A percentile compares a stretch with the other conserved stretches of the same genome.
Conservation (phyloP, 2,329 filamentous ascomycete genomes). For the Pseudonectria buxi region DNA sequence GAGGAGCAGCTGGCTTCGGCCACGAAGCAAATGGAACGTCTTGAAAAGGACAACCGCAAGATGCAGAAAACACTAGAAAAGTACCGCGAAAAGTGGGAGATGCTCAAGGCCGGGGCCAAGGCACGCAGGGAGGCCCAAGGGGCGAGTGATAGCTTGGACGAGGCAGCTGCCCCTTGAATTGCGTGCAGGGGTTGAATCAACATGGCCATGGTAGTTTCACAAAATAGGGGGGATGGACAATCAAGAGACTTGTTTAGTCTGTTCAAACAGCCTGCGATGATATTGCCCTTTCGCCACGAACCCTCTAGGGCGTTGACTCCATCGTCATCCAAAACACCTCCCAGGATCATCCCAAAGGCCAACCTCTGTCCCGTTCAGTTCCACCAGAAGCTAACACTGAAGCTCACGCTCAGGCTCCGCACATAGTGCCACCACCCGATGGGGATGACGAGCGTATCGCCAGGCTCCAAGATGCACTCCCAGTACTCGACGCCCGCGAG, state of each 20-base stretch:
- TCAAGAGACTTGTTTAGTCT: neutral
- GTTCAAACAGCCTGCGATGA: too few species aligned
- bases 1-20: conserved; percentile 58
- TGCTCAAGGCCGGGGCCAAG: conserved; percentile 55
- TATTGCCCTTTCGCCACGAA: too few species aligned
- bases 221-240: neutral
- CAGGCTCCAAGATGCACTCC: conserved; percentile 72
- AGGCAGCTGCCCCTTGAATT: conserved; percentile 15
- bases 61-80: conserved; percentile 50
- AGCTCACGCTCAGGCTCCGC: conserved; percentile 73
- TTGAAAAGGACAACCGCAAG: conserved; percentile 56
- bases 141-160: conserved; percentile 28
- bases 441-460: conserved; percentile 84
- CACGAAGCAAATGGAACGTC: conserved; percentile 54
- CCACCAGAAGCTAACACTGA: conserved; percentile 98
- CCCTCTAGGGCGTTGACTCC: too few species aligned
- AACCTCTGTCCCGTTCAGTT: conserved; percentile 36
- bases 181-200: too few species aligned
- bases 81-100: conserved; percentile 56
- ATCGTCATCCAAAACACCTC: too few species aligned
- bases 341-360: too few species aligned
- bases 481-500: conserved; percentile 59
- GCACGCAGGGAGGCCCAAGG: conserved; percentile 41
- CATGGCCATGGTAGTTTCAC: neutral
- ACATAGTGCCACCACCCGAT: conserved; percentile 99